Percentiles rank a stretch among this genome's conserved stretches.
phyloP scores from a whole-genome alignment of 2,329 filamentous ascomycete species.

The Fusarium transvaalense region DNA sequence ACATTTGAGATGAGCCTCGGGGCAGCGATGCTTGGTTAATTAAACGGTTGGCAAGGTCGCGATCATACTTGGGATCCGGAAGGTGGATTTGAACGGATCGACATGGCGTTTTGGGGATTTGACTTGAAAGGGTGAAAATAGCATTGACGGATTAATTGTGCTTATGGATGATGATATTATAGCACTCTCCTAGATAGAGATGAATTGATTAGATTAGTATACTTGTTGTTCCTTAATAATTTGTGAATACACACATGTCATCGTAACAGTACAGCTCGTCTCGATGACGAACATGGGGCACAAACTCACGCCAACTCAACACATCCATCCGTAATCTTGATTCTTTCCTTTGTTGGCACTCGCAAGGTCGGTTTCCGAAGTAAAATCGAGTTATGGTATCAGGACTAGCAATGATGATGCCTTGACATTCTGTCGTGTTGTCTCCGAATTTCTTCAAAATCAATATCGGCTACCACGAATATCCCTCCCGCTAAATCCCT shows the following conservation, averaged over 20 bases:
- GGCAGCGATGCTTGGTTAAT: conserved; percentile 36
- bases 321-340: neutral
- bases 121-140: conserved; percentile 43
- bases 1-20: conserved; percentile 44
- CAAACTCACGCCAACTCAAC: neutral
- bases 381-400: neutral
- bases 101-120: conserved; percentile 43
- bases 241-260: neutral
- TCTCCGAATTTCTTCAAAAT: neutral
- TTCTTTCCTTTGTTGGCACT: neutral
- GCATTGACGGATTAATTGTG: conserved; percentile 44
- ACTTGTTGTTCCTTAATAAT: neutral
- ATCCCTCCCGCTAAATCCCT: neutral
- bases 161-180: conserved; percentile 46
- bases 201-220: conserved; percentile 37
- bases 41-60: conserved; percentile 18
- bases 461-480: neutral
- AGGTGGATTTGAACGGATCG: conserved; percentile 38
- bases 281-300: neutral
- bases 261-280: neutral
- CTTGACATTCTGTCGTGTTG: neutral
- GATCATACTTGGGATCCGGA: conserved; percentile 37
- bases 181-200: conserved; percentile 41
- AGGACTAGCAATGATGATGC: neutral
- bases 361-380: neutral